Evolutionary conservation across 129 eudicot species (phyloP), one percentile per base, ranked within the genome.

Genomic region (Tanacetum coccineum): DNA sequence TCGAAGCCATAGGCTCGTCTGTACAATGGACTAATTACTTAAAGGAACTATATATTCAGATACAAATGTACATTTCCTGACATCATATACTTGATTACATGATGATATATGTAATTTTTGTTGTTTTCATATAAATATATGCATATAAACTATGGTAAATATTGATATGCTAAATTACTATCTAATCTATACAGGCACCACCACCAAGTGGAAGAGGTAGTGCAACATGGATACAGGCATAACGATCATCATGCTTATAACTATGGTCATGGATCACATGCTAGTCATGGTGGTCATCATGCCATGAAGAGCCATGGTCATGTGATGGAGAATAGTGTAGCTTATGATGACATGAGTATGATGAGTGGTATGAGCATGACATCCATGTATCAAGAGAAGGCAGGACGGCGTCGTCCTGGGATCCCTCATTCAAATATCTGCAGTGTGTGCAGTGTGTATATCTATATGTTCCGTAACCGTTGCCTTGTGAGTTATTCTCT

Each of bases 391-490:
- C 81, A 75, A 20, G 81, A 71, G 42, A 70, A 78, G 71, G 73
- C 63, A 3, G 82, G 75, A 40, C 82, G 89, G 59, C 81, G 87
- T 13, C 80, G 96, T 45, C 87, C 93, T 4, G 96, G 96, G 70
- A 74, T 88, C 56, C 96, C 96, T 53, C 96, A 88, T 83, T 88
- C 96, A 11, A 88, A 88, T 63, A 83, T 88, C 13, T 88, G 96
- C 74, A 56, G 89, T 66, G 76, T 88, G 13, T 88, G 96, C 47
- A 80, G 83, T 26, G 73, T 68, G 15, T 84, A 84, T 64, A 75
- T 81, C 73, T 87, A 87, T 22, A 50, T 87, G 48, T 84, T 79
- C 28, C 90, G 90, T 25, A 82, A 84, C 19, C 87, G 95, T 61
- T 87, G 95, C 74, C 72, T 87, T 83, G 95, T 84, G 79, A 64